A percentile compares a stretch with the other conserved stretches of the same genome.
Conservation (phyloP, 2,329 filamentous ascomycete species). For the Monilinia fructigena region DNA sequence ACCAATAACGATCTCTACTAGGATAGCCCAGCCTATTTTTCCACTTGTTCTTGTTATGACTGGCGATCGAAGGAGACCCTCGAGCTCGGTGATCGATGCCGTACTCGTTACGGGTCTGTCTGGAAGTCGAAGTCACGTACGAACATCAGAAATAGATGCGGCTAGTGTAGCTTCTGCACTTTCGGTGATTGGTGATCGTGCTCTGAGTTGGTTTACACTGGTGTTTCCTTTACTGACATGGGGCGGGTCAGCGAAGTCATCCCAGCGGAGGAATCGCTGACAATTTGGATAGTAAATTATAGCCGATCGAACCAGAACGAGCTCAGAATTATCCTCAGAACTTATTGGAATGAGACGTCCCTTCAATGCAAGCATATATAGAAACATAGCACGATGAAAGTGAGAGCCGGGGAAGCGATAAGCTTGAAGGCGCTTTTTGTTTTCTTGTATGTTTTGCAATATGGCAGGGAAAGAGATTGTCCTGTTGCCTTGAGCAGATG, state of each 20-base stretch:
- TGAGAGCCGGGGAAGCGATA: neutral
- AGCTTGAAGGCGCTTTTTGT: neutral
- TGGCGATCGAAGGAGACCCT: neutral
- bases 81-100: neutral
- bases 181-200: neutral
- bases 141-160: neutral
- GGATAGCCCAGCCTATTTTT: neutral
- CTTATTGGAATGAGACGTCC: neutral
- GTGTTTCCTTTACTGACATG: no score
- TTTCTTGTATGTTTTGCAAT: neutral
- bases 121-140: neutral
- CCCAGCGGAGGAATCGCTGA: neutral
- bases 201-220: neutral
- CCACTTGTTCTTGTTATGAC: neutral
- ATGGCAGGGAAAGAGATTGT: neutral
- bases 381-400: neutral
- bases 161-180: neutral
- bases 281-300: constrained; percentile 5
- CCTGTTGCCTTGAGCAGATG: neutral
- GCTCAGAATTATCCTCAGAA: neutral
- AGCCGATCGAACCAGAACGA: neutral
- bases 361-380: neutral
- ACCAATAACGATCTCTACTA: neutral
- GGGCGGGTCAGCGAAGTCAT: neutral
- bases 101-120: neutral